Evolutionary conservation across 371 early-diverging fungal genomes (phyloP).

Genomic region (Vairimorpha ceranae): DNA sequence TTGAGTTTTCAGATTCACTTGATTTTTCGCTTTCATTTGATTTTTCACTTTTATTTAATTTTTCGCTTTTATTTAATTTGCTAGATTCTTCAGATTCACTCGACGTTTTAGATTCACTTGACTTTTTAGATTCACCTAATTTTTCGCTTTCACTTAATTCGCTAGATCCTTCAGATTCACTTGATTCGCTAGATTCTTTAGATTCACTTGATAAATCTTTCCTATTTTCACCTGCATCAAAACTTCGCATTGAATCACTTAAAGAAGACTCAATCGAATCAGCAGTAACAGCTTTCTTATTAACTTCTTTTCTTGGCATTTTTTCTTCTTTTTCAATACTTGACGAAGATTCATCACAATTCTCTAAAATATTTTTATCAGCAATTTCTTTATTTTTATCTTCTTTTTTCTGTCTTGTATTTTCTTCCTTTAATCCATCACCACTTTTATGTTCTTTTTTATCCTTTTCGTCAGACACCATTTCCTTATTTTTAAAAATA

Average conservation of each 20-base stretch:
- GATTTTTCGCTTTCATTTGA: background rate
- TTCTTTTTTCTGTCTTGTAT: background rate
- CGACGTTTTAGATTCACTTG: background rate
- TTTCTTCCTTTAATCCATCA: no score
- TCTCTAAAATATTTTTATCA: background rate
- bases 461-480: background rate
- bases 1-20: background rate
- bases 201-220: no score
- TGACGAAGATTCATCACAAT: no score
- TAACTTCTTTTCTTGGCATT: background rate
- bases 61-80: no score
- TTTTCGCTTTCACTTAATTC: background rate
- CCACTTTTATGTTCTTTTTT: no score
- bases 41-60: constrained; percentile 1
- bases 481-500: background rate
- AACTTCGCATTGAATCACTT: no score
- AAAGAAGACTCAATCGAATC: no score
- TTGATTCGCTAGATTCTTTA: background rate
- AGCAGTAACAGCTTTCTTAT: background rate
- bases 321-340: background rate
- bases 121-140: background rate
- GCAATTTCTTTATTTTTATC: no score
- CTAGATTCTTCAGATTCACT: background rate
- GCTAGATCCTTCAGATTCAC: background rate
- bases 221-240: no score